Evolutionary conservation across 805 yeast species (phyloP).

Genomic region (Teunomyces barrocoloradensis): DNA sequence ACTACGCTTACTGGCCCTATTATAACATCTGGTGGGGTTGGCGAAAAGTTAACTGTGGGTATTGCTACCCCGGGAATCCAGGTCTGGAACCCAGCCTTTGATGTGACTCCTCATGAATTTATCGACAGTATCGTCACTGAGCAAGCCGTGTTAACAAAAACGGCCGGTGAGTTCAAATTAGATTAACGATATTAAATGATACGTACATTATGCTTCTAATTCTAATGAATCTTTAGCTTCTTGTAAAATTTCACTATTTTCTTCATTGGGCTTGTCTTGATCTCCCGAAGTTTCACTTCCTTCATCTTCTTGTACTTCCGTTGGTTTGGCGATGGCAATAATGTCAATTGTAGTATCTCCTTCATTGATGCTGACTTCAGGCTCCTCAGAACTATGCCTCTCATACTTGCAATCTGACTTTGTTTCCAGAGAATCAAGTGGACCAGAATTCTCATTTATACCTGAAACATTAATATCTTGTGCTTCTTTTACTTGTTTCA

Average conservation of each 20-base stretch:
- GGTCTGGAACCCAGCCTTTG: constrained; percentile 97
- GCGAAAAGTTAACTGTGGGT: constrained; percentile 54
- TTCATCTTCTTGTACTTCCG: neutral
- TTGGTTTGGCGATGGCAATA: neutral
- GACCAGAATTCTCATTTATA: too few species aligned
- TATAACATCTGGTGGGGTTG: constrained; percentile 26
- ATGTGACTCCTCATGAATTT: constrained; percentile 78
- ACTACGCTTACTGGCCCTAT: constrained; percentile 66
- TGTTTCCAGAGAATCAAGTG: too few species aligned
- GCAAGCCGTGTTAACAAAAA: constrained; percentile 51
- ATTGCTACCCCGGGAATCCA: constrained; percentile 80
- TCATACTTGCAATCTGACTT: too few species aligned
- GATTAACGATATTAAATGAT: neutral
- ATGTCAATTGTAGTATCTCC: too few species aligned
- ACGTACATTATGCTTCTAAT: neutral
- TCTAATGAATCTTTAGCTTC: neutral
- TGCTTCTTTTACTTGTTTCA: too few species aligned
- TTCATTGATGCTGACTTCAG: too few species aligned
- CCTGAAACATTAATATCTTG: too few species aligned
- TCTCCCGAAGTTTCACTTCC: neutral
- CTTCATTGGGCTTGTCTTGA: too few species aligned
- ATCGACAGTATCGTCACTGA: constrained; percentile 93
- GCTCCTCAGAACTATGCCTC: too few species aligned
- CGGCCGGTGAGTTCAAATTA: constrained; percentile 51
- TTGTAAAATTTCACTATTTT: neutral